Evolutionary conservation across 108 stramenopile genomes (phyloP).

Genomic region (Cyclotella cryptica): DNA sequence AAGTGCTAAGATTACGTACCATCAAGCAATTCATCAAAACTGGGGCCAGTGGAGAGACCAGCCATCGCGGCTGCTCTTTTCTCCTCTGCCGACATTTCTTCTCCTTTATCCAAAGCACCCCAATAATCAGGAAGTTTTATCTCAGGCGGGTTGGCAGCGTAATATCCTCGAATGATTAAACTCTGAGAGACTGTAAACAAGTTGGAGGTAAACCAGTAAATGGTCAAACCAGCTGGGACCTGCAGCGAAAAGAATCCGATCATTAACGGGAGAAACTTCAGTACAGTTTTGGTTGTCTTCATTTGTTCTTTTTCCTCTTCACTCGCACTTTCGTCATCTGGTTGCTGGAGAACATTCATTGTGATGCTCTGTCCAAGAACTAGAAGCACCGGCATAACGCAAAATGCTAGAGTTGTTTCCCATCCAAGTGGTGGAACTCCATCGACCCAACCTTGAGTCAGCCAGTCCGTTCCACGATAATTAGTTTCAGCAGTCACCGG

Average conservation of each 20-base stretch:
- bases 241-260: constrained; percentile 95
- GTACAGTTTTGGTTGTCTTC: constrained; percentile 69
- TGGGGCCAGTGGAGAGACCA: constrained; percentile 77
- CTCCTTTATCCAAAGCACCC: constrained; percentile 78
- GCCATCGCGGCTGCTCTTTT: constrained; percentile 79
- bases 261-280: constrained; percentile 94
- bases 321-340: constrained; percentile 70
- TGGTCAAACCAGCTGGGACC: constrained; percentile 95
- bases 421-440: constrained; percentile 86
- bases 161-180: constrained; percentile 75
- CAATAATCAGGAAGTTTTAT: constrained; percentile 90
- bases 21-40: constrained; percentile 70
- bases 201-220: constrained; percentile 97
- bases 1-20: constrained; percentile 20
- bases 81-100: constrained; percentile 81
- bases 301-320: constrained; percentile 72
- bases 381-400: constrained; percentile 90
- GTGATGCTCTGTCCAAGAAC: constrained; percentile 90
- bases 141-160: constrained; percentile 82
- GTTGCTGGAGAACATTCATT: constrained; percentile 81
- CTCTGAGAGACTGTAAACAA: constrained; percentile 86
- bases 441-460: constrained; percentile 74
- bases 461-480: constrained; percentile 87
- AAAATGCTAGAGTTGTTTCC: constrained; percentile 92
- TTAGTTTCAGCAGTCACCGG: constrained; percentile 84